Evolutionary conservation across 495 filamentous ascomycete species (phyloP).

Genomic region (Parathielavia appendiculata): DNA sequence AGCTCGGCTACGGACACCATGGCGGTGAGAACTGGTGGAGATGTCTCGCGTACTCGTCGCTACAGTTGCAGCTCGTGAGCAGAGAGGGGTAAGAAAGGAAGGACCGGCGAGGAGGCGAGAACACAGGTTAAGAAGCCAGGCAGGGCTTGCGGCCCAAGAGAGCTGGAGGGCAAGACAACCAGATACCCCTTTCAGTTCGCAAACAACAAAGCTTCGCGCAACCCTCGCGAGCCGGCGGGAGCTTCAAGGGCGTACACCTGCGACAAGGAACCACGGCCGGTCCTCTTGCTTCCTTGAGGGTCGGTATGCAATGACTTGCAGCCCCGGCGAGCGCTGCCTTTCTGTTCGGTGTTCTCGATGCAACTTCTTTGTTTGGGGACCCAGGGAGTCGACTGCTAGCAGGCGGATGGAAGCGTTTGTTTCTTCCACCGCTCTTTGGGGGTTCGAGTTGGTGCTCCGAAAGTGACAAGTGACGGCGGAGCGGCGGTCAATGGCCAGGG

Average conservation of each 20-base stretch:
- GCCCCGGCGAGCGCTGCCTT: conserved; percentile 32
- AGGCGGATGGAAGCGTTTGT: conserved; percentile 39
- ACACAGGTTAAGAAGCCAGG: conserved; percentile 31
- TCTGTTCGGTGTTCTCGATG: conserved; percentile 40
- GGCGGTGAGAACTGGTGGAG: conserved; percentile 25
- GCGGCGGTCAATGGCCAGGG: conserved; percentile 19
- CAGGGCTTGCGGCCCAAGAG: conserved; percentile 32
- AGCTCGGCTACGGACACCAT: conserved; percentile 56
- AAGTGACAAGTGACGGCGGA: conserved; percentile 41
- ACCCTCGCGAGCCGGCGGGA: conserved; percentile 21
- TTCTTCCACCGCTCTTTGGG: conserved; percentile 43
- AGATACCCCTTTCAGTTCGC: conserved; percentile 22
- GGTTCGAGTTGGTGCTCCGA: conserved; percentile 34
- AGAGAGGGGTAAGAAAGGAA: conserved; percentile 26
- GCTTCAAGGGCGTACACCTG: conserved; percentile 9
- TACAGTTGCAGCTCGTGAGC: conserved; percentile 16
- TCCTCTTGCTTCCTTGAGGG: conserved; percentile 37
- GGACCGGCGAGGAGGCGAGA: conserved; percentile 12
- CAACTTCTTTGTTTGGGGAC: conserved; percentile 41
- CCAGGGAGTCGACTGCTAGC: conserved; percentile 43
- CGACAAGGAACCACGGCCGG: conserved; percentile 38
- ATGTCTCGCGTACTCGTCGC: conserved; percentile 24
- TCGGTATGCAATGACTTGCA: conserved; percentile 37
- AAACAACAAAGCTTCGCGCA: conserved; percentile 31
- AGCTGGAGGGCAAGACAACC: conserved; percentile 15